These are phyloP conservation scores for Boletellus ananas DNA, from an alignment of 768 basidiomycete genomes.

Conservation along the genomic window DNA sequence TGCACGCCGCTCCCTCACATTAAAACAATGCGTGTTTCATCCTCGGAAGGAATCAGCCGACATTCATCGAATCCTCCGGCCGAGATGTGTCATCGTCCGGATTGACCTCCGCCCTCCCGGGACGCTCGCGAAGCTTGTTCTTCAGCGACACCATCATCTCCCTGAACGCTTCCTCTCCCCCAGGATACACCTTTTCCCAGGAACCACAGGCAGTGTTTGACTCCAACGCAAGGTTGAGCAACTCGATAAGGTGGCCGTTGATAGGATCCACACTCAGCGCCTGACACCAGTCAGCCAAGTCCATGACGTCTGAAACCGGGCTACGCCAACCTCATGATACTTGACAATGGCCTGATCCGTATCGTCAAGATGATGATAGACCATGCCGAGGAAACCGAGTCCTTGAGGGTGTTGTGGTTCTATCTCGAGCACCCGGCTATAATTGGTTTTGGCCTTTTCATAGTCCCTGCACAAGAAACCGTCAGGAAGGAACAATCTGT, in stretches of 20 bases:
- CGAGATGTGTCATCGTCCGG: constrained; percentile 14
- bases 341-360: constrained; percentile 79
- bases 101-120: constrained; percentile 18
- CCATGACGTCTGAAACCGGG: background rate
- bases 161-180: constrained; percentile 32
- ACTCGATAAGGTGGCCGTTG: constrained; percentile 74
- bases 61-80: constrained; percentile 30
- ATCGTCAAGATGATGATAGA: constrained; percentile 71
- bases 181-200: constrained; percentile 33
- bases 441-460: constrained; percentile 68
- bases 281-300: constrained; percentile 32
- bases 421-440: constrained; percentile 77
- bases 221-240: constrained; percentile 79
- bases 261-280: constrained; percentile 80
- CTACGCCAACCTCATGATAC: constrained; percentile 78
- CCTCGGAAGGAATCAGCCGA: constrained; percentile 22
- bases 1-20: constrained; percentile 13
- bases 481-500: constrained; percentile 2
- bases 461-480: constrained; percentile 36
- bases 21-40: constrained; percentile 22
- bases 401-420: constrained; percentile 83
- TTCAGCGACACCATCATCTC: constrained; percentile 33
- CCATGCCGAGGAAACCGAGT: constrained; percentile 85
- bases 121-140: constrained; percentile 24
- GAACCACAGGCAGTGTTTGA: constrained; percentile 32